Percentiles rank a stretch among this genome's conserved stretches.
These are phyloP conservation scores for Diplodia corticola DNA, from an alignment of 2,329 filamentous ascomycete species.

Conservation along the genomic window DNA sequence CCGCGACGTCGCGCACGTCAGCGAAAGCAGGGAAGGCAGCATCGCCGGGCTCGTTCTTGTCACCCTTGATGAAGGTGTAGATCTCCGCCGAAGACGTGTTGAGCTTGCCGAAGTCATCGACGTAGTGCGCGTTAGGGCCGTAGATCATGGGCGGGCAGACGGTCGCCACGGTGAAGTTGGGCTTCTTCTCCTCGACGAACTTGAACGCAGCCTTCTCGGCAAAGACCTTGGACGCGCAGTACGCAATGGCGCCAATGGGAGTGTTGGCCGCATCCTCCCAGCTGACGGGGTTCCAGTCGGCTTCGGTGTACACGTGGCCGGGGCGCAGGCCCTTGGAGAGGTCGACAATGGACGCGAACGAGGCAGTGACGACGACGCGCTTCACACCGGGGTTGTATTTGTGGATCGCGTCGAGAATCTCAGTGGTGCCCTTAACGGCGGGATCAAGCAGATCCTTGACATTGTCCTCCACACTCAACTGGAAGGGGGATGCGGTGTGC, in stretches of 20 bases:
- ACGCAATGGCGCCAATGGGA: conserved; percentile 28
- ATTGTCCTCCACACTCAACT: conserved; percentile 15
- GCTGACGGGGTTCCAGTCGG: conserved; percentile 32
- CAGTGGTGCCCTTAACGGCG: conserved; percentile 49
- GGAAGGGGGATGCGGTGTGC: conserved; percentile 44
- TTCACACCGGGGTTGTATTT: conserved; percentile 24
- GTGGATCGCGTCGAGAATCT: conserved; percentile 39
- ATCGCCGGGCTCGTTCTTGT: not conserved
- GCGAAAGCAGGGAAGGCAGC: conserved; percentile 46
- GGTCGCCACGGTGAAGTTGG: conserved; percentile 30
- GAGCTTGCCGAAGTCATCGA: conserved; percentile 12
- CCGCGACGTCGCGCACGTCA: conserved; percentile 50
- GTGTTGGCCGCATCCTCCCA: conserved; percentile 29
- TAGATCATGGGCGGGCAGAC: conserved; percentile 33
- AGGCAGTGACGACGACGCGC: conserved; percentile 29
- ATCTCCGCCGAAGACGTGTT: conserved; percentile 7
- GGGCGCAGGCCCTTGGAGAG: not conserved
- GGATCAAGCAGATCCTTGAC: conserved; percentile 42
- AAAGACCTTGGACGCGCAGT: conserved; percentile 31
- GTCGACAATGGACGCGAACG: conserved; percentile 15
- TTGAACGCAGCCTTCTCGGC: conserved; percentile 32
- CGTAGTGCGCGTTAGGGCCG: conserved; percentile 26
- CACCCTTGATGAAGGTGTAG: conserved; percentile 9
- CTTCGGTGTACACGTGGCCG: conserved; percentile 28
- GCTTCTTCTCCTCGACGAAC: conserved; percentile 29